Conservation (phyloP, 78 protist species). For the Andalucia godoyi region DNA sequence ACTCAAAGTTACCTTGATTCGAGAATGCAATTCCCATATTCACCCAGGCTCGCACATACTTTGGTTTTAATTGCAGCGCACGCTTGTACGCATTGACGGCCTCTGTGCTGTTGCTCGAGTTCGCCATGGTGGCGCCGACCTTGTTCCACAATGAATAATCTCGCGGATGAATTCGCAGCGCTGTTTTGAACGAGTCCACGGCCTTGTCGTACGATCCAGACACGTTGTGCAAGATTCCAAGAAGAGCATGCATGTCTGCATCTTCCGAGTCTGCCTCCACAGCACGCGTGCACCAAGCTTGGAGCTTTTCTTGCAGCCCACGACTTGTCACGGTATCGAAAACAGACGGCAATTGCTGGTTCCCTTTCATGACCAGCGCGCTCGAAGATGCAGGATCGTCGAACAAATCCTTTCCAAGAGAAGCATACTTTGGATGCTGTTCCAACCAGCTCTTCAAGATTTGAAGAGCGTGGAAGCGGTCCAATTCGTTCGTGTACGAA, state of each 20-base stretch:
- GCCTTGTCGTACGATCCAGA: conserved; percentile 67
- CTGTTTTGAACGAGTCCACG: conserved; percentile 53
- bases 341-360: neutral
- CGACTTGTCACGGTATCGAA: no score
- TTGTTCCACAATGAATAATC: conserved; percentile 78
- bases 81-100: conserved; percentile 66
- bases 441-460: conserved; percentile 47
- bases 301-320: neutral
- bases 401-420: neutral
- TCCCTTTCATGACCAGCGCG: conserved; percentile 7
- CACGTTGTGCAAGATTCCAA: conserved; percentile 66
- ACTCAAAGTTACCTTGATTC: conserved; percentile 34
- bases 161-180: conserved; percentile 25
- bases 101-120: conserved; percentile 32
- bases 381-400: neutral
- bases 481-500: conserved; percentile 44
- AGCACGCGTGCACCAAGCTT: neutral
- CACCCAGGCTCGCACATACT: conserved; percentile 65
- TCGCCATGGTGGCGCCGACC: conserved; percentile 86
- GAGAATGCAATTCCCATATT: conserved; percentile 71
- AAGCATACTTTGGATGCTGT: conserved; percentile 15
- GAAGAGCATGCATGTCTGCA: conserved; percentile 56
- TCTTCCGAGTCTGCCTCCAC: neutral
- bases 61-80: conserved; percentile 65
- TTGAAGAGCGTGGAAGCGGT: conserved; percentile 34